These are phyloP conservation scores for Apiotrichum akiyoshidainum DNA, from an alignment of 1,284 basidiomycete genomes.

Conservation along the genomic window DNA sequence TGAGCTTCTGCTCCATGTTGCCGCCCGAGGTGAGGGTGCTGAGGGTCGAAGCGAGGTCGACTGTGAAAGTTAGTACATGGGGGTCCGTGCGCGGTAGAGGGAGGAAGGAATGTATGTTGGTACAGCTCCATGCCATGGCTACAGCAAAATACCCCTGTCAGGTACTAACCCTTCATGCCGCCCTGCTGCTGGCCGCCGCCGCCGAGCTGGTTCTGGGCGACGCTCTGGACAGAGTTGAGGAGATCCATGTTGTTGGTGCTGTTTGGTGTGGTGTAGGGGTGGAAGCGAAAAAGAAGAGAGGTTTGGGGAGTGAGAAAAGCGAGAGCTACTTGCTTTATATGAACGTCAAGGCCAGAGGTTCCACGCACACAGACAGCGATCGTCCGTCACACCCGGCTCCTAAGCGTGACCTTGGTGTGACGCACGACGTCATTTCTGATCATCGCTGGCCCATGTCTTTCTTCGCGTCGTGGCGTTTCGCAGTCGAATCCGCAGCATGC, in stretches of 20 bases:
- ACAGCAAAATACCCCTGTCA: neutral
- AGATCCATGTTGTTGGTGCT: conserved; percentile 11
- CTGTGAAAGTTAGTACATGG: neutral
- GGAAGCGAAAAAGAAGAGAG: neutral
- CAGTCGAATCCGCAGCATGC: no score
- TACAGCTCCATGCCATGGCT: no score
- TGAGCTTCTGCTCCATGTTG: conserved; percentile 17
- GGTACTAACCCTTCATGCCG: conserved; percentile 5
- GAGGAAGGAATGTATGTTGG: no score
- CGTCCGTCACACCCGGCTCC: no score
- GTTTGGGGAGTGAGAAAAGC: neutral
- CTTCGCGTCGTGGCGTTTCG: no score
- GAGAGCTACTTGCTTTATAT: no score
- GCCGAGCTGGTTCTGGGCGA: conserved; percentile 1
- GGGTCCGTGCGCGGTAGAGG: no score
- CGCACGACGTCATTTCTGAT: no score
- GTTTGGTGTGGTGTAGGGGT: neutral
- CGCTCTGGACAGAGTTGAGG: neutral
- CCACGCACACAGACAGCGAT: no score
- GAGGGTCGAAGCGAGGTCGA: conserved; percentile 12
- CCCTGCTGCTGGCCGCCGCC: conserved; percentile 3
- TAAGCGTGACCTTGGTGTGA: no score
- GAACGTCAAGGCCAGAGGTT: no score
- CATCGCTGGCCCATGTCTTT: no score
- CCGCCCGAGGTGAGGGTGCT: conserved; percentile 7